Evolutionary conservation across 495 filamentous ascomycete genomes (phyloP), one percentile per base, ranked within the genome.

Genomic region (Glonium stellatum): DNA sequence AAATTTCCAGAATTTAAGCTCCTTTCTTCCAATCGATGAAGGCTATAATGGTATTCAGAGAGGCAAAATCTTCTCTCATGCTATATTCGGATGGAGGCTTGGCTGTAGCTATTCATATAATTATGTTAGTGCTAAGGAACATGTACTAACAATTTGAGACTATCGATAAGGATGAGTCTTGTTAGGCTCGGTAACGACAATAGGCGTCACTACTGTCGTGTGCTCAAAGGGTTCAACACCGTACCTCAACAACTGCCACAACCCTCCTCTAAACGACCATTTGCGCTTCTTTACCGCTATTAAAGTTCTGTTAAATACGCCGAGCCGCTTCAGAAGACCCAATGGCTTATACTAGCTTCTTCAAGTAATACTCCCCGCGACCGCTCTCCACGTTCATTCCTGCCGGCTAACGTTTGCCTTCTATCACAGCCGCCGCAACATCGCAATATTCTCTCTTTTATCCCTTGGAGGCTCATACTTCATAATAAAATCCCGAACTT

Each of bases 391-490:
- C 13, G 39, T 31, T 31, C 39, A 44, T 11, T 11, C 13, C 39
- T 1, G 3, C 39, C 13, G 39, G 6, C 48, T 25, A 51, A 25
- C 21, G 19, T 39, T 46, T n/a, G 11, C 15, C 19, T 27, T 44
- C 39, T 15, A 44, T 22, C 0, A 27, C 23, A 62, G 59, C 36
- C 18, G 59, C 25, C 59, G 59, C 22, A 62, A 62, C 23, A 15
- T 62, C 37, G 41, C 59, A n/a, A 36, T 62, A n/a, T 62, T 62
- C 22, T 48, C 42, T 12, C 12, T 62, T 41, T 21, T 62, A 21
- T 19, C 59, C 11, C 42, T 62, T 25, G 59, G 54, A 23, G 46
- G 59, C 39, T 47, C 54, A 10, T 62, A 62, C 39, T 11, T 58
- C 4, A 34, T 57, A 5, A 34, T 62, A 9, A 62, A 62, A 36